Evolutionary conservation across 306 rosid genomes (phyloP), one percentile per base, ranked within the genome.

Genomic region (Acmispon strigosus): DNA sequence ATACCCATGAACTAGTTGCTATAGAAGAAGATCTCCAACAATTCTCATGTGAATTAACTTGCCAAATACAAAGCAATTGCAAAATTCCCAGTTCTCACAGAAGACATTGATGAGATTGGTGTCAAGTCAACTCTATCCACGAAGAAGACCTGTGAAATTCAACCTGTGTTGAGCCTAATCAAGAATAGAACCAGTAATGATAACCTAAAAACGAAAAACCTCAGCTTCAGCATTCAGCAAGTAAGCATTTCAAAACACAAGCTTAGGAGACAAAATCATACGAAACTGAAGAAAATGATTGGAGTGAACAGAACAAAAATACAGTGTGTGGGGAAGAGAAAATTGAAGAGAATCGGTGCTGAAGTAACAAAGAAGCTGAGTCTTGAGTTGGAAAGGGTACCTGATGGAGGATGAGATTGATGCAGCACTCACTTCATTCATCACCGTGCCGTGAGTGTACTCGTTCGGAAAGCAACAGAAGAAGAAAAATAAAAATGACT

Each of bases 361-460:
- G 16, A 63, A 16, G 62, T 15, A 19, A 59, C 2, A 72, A 72
- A 69, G 74, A 10, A 50, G 72, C 52, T 70, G 58, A 20, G 45
- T n/a, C n/a, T 52, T 63, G 56, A 29, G 58, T 39, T 9, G 36
- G 16, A 63, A 55, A 64, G 47, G 66, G 66, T 70, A 86, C 24
- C 80, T 76, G 86, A 62, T 41, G 24, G 3, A 1, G 24, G 36
- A 44, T 58, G 72, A 41, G 39, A 19, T 60, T 51, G 64, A 24
- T 37, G 58, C 63, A 37, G 63, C 8, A 34, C 12, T 77, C 65
- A 73, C 73, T 76, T 43, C 80, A 71, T 76, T 43, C 80, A 76
- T 62, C 55, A 76, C 14, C 11, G 56, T 20, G 69, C 37, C 59
- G 17, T 36, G 24, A 22, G 70, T 24, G 15, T 65, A 18, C 29